A percentile compares a stretch with the other conserved stretches of the same genome.
phyloP scores from a whole-genome alignment of 1,284 basidiomycete genomes.

The Dichomitus squalens region DNA sequence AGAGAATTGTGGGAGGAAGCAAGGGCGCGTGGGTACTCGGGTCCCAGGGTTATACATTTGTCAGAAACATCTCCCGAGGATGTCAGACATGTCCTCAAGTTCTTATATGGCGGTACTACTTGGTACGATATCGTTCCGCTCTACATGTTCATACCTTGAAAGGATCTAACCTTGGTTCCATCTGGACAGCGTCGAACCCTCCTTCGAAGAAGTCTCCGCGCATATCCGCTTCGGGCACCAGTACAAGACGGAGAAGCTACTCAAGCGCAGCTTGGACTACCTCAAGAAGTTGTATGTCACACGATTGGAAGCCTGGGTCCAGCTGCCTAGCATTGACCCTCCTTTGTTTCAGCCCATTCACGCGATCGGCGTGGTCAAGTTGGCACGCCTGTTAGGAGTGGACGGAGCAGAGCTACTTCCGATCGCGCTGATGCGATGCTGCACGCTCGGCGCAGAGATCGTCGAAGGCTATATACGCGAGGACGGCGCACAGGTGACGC shows the following conservation, averaged over 20 bases:
- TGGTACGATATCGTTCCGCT: no score
- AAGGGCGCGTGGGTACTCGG: no score
- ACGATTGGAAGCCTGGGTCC: background rate
- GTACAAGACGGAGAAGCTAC: background rate
- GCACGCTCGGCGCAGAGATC: slow-evolving; percentile 9
- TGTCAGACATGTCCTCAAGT: no score
- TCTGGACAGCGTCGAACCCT: no score
- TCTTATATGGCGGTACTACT: no score
- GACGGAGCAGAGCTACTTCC: slow-evolving; percentile 3
- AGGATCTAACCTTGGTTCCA: no score
- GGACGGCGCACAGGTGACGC: slow-evolving; percentile 9
- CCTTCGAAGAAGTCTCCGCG: no score
- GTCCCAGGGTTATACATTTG: no score
- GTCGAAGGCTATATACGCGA: slow-evolving; percentile 10
- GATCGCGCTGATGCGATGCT: slow-evolving; percentile 14
- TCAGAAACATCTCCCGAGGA: no score
- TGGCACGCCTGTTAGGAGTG: slow-evolving; percentile 11
- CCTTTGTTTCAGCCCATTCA: slow-evolving; percentile 8
- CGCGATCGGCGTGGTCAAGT: slow-evolving; percentile 18
- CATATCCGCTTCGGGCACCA: no score
- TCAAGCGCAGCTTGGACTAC: background rate
- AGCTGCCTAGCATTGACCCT: background rate
- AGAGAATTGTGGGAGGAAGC: no score
- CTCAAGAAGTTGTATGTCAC: slow-evolving; percentile 6
- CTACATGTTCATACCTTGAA: no score